Evolutionary conservation across 352 stramenopile genomes (phyloP), one percentile per base, ranked within the genome.

Genomic region (Globisporangium takayamanum): DNA sequence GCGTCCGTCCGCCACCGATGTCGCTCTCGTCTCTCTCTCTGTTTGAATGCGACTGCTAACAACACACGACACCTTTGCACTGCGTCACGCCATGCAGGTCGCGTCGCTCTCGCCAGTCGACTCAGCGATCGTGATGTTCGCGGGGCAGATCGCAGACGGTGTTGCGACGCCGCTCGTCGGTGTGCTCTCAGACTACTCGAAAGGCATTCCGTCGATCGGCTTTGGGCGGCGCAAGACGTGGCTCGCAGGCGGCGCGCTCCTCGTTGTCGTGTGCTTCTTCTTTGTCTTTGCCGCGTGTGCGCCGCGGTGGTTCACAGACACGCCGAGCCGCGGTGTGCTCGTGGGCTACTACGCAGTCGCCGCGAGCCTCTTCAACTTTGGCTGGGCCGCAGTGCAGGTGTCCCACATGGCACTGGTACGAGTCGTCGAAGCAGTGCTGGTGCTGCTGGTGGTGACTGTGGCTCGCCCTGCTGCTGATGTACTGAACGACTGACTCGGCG

Each of bases 81-180:
- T 36, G 42, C 11, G 2, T 8, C 41, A 25, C n/a, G 5, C 36
- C 28, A 30, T 55, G 12, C 33, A 64, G 51, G 80, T 79, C 15
- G 83, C 76, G 22, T 60, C 57, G 18, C 66, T 94, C 51, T 90
- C 78, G 8, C 81, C 80, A 4, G 77, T 91, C 41, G 79, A 94
- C 51, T 89, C 80, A 48, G 85, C 83, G 25, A 68, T 94, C 57
- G 80, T 92, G 57, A 94, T 94, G 85, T 93, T 94, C 59, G 81
- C 79, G 42, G 85, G 85, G 7, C 85, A 94, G 55, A 88, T 94
- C 60, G 81, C 83, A 0, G 85, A 94, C 55, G 85, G 83, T 11
- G 41, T 94, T 0, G 83, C 85, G 12, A 94, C 85, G 16, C 85
- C 85, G 28, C 67, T 92, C 0, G 85, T 94, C 1, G 85, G 85